phyloP scores from a whole-genome alignment of 257 asterid species.

The Jacaranda mimosifolia region DNA sequence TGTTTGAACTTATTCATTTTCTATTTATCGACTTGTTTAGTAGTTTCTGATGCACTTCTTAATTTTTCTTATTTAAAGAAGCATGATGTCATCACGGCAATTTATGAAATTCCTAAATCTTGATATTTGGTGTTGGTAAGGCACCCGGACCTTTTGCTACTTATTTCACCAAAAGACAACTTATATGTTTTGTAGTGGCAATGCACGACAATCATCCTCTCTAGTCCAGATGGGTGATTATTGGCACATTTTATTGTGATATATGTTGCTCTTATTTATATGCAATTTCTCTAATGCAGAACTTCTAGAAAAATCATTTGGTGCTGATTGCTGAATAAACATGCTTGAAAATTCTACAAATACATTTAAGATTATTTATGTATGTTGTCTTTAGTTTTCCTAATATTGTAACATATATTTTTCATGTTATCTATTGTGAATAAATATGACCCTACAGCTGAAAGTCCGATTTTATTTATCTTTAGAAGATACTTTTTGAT shows the following conservation, averaged over 20 bases:
- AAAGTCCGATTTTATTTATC: conserved; percentile 32
- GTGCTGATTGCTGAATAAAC: conserved; percentile 91
- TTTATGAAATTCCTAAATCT: conserved; percentile 90
- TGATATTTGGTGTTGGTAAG: conserved; percentile 93
- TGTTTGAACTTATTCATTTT: conserved; percentile 21
- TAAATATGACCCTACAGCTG: conserved; percentile 37
- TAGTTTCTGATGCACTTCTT: conserved; percentile 41
- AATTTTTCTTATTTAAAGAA: conserved; percentile 56
- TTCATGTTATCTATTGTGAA: conserved; percentile 15
- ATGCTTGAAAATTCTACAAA: conserved; percentile 81
- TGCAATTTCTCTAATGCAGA: conserved; percentile 54
- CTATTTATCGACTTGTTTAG: conserved; percentile 27
- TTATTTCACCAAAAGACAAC: conserved; percentile 13
- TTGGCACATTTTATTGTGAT: conserved; percentile 18
- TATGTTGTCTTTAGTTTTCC: conserved; percentile 67
- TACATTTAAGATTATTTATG: conserved; percentile 99
- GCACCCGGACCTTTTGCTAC: conserved; percentile 29
- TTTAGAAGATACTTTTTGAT: conserved; percentile 93
- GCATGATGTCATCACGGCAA: conserved; percentile 86
- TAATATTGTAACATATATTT: conserved; percentile 4
- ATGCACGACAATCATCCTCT: not conserved
- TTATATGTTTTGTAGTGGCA: conserved; percentile 5
- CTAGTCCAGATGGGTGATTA: conserved; percentile 9
- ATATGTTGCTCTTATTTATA: not conserved
- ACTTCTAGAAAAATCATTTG: conserved; percentile 95